Evolutionary conservation across 1,284 basidiomycete genomes (phyloP), one percentile per base, ranked within the genome.

Genomic region (Ceratobasidium sp.): DNA sequence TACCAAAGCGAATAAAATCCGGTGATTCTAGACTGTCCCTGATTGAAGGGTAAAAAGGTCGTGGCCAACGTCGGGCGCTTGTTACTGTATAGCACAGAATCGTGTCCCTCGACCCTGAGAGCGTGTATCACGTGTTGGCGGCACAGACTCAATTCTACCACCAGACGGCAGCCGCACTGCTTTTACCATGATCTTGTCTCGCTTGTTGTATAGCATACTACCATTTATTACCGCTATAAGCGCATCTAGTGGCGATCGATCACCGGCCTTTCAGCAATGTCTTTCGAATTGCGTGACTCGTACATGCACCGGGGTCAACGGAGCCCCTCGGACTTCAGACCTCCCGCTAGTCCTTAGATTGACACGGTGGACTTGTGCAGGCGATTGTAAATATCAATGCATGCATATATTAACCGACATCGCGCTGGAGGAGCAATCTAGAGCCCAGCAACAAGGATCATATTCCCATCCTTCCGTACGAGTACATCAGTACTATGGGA

Each of bases 321-420:
- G 9, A 30, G 23, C 49, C 23, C 5, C 4, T 29, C 7, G 13
- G 23, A 54, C 71, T 53, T 75, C 74, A 68, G 75, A 73, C 13
- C 72, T 90, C 82, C 71, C 84, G 76, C 72, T 90, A 84, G 74
- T 79, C 30, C 78, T 84, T 2, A 74, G 80, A 7, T 70, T 79
- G 11, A 80, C 81, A 2, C 75, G 78, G 14, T 86, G 84, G 96
- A 85, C 89, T 19, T 98, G 95, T 78, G 75, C 78, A 13, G 92
- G 93, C 74, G 84, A 98, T 77, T 98, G 95, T 83, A 87, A 86
- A 75, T 98, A 99, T 76, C 79, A 79, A 19, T 99, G 96, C 80
- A 91, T 90, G 82, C 94, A 97, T 75, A 77, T 82, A 57, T 82
- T 96, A 66, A 97, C 94, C 14, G 82, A 87, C 71, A 78, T 82